Conservation (phyloP, 257 asterid genomes). For the Knoxia roxburghii region DNA sequence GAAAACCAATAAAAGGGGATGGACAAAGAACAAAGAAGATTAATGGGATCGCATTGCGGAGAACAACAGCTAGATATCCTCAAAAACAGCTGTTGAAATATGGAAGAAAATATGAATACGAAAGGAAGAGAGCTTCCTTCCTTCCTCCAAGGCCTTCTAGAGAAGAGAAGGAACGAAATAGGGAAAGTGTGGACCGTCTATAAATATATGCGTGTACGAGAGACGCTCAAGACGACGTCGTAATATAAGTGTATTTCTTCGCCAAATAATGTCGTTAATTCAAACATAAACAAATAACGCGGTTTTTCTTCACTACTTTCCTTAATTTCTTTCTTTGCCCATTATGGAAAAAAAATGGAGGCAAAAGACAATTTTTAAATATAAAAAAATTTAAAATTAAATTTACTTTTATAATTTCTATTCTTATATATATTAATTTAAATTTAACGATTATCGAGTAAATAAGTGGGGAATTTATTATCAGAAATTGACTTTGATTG, state of each 20-base stretch:
- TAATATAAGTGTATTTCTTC: not conserved
- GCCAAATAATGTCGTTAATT: not conserved
- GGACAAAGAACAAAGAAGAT: too few species aligned
- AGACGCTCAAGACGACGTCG: not conserved
- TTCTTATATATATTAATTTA: too few species aligned
- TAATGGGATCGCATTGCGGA: not conserved
- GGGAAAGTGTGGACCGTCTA: slow-evolving; percentile 1
- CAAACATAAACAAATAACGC: not conserved
- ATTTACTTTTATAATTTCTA: too few species aligned
- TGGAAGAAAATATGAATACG: not conserved
- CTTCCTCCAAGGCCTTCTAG: not conserved
- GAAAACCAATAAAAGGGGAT: not conserved
- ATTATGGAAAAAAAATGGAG: too few species aligned
- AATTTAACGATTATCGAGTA: too few species aligned
- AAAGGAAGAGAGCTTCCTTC: slow-evolving; percentile 15
- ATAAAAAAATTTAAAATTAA: too few species aligned
- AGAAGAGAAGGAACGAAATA: slow-evolving; percentile 5
- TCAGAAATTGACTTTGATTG: too few species aligned
- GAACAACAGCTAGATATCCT: not conserved
- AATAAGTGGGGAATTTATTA: too few species aligned
- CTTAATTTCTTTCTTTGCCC: too few species aligned
- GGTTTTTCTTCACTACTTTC: not conserved
- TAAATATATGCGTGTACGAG: not conserved
- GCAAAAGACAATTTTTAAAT: too few species aligned
- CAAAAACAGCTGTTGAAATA: not conserved